Percentiles rank a stretch among this genome's conserved stretches.
phyloP scores from a whole-genome alignment of 2,329 filamentous ascomycete species.

The Xylaria sp. region DNA sequence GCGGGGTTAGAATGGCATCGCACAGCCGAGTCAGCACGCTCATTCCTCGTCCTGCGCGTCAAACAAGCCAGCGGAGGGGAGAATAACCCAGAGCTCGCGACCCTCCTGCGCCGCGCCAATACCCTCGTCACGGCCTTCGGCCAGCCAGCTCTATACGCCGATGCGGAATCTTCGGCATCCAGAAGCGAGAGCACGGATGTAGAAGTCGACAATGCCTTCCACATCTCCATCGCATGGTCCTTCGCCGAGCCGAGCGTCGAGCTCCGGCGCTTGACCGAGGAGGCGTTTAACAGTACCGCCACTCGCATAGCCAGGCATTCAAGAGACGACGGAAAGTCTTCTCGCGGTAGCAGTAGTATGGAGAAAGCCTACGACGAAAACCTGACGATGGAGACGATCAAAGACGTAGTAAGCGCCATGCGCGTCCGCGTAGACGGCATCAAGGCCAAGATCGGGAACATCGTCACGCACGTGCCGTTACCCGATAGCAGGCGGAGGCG shows the following conservation, averaged over 20 bases:
- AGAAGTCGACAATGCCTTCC: slow-evolving; percentile 67
- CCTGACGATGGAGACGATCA: background rate
- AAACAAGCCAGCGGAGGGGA: background rate
- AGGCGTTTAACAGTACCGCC: slow-evolving; percentile 38
- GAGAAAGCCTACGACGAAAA: background rate
- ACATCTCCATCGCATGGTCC: slow-evolving; percentile 91
- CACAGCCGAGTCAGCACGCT: slow-evolving; percentile 71
- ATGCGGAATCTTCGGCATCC: background rate
- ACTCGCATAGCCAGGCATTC: background rate
- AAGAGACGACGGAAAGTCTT: background rate
- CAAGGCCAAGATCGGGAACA: slow-evolving; percentile 81
- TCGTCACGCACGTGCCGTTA: slow-evolving; percentile 64
- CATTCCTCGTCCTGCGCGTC: slow-evolving; percentile 85
- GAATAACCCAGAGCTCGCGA: slow-evolving; percentile 64
- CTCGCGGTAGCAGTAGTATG: background rate
- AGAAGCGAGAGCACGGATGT: background rate
- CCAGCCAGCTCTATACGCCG: slow-evolving; percentile 77
- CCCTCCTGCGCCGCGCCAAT: slow-evolving; percentile 76
- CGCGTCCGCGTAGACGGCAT: slow-evolving; percentile 67
- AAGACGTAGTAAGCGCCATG: slow-evolving; percentile 48
- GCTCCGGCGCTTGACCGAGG: slow-evolving; percentile 51
- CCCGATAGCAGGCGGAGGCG: slow-evolving; percentile 31
- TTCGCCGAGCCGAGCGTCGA: slow-evolving; percentile 64
- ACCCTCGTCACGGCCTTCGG: slow-evolving; percentile 64
- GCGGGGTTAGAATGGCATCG: slow-evolving; percentile 59